A percentile compares a stretch with the other conserved stretches of the same genome.
phyloP scores from a whole-genome alignment of 176 grass and related monocot species.

The Microstegium vimineum region DNA sequence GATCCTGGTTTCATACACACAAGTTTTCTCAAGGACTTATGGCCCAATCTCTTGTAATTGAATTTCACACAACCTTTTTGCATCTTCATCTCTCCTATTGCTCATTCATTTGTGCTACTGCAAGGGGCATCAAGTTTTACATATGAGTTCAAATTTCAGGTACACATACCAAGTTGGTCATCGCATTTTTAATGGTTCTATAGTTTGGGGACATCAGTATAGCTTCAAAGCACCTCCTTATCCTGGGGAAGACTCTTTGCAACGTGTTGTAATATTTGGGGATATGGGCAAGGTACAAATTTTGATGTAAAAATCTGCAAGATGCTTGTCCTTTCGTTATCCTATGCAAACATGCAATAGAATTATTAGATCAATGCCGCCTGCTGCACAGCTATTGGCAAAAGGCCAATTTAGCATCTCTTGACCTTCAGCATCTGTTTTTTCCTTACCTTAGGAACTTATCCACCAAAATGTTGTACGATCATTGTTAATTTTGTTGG shows the following conservation, averaged over 20 bases:
- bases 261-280: constrained; percentile 80
- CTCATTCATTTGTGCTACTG: constrained; percentile 19
- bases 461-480: neutral
- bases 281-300: constrained; percentile 78
- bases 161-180: no score
- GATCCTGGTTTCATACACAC: no score
- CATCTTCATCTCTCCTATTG: neutral
- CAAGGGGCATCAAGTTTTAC: neutral
- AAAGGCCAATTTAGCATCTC: neutral
- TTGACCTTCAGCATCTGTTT: neutral
- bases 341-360: neutral
- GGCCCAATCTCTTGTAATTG: no score
- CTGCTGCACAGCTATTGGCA: neutral
- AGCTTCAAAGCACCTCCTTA: constrained; percentile 84
- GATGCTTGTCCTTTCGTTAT: neutral
- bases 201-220: constrained; percentile 20
- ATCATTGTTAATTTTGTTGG: neutral
- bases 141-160: no score
- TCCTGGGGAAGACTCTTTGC: constrained; percentile 81
- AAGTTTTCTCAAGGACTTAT: no score
- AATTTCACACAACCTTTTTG: neutral
- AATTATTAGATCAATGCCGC: neutral
- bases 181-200: no score
- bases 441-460: neutral
- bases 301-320: neutral